Base-by-base conservation (phyloP, 768 basidiomycete species). In the Boletus tomentosulus region DNA sequence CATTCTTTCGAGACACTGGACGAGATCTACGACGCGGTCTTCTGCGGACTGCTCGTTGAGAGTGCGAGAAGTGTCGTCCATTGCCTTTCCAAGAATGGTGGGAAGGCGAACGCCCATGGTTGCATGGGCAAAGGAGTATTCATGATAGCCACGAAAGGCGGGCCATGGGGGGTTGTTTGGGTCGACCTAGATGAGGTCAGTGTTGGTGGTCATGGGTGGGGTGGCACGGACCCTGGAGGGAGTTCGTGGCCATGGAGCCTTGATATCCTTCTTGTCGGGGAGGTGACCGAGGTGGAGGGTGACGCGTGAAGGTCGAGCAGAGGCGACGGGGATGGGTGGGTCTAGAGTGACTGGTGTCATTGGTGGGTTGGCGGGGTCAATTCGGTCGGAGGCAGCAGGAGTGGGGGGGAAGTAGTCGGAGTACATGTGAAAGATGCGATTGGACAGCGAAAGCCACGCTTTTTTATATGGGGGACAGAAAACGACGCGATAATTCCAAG, bases 31-130 rank as follows among this genome's bases (percentile, higher is more conserved):
- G 61, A 97, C 82, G 43, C 76, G 78, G 57, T 97, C 92, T 67
- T 96, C 94, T 24, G 82, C 76, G 39, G 82, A 87, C 71, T 92
- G 79, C 6, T 87, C 85, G 72, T 97, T 96, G 61, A 97, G 81
- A 27, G 94, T 97, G 62, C 85, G 82, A 50, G 87, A 88, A 9
- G 86, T 78, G 66, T 98, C 95, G 63, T 95, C 93, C 63, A 97
- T 94, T 12, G 90, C 95, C 73, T 97, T 98, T 59, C 92, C 92
- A 46, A 97, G 78, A 58, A 98, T 98, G 38, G 95, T 96, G 2
- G 95, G 95, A 25, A 97, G 82, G 45, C 95, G 86, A n/a, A 88
- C 85, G 56, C 92, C 90, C 94, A 97, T 97, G 4, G 94, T 96
- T 31, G 92, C 95, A 72, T 95, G 83, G 37, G 86, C 87, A 64